Evolutionary conservation across 768 basidiomycete species (phyloP).

Genomic region (Cyclocybe cylindracea): DNA sequence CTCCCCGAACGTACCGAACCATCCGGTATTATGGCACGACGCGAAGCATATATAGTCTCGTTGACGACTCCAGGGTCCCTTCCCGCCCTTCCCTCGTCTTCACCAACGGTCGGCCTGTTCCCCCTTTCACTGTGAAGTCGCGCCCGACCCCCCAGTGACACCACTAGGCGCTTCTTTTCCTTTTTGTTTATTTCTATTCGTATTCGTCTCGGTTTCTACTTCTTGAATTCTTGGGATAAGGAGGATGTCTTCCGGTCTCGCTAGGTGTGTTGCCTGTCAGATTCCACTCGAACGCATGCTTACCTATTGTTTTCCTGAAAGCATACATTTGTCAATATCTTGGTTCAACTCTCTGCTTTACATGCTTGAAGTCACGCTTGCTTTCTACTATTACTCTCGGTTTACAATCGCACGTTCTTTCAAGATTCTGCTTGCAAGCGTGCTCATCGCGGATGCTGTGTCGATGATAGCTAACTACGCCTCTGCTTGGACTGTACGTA

Average conservation of each 20-base stretch:
- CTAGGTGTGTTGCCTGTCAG: slow-evolving; percentile 5
- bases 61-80: slow-evolving; percentile 2
- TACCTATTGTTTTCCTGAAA: neutral
- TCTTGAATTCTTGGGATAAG: neutral
- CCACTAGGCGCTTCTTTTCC: neutral
- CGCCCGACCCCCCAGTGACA: too few species aligned
- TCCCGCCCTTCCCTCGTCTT: slow-evolving; percentile 6
- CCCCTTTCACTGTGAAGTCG: too few species aligned
- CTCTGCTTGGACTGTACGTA: slow-evolving; percentile 22
- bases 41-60: slow-evolving; percentile 11
- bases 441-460: slow-evolving; percentile 20
- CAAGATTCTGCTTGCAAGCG: slow-evolving; percentile 13
- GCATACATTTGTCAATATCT: slow-evolving; percentile 20
- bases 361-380: slow-evolving; percentile 22
- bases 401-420: slow-evolving; percentile 15
- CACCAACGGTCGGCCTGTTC: neutral
- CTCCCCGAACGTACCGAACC: slow-evolving; percentile 12
- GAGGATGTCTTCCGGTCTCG: slow-evolving; percentile 10
- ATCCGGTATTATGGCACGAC: neutral
- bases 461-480: slow-evolving; percentile 19
- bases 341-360: slow-evolving; percentile 25
- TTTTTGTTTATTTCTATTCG: neutral
- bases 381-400: slow-evolving; percentile 21
- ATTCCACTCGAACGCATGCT: neutral
- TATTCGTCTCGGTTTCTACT: slow-evolving; percentile 1